Percentiles rank a stretch among this genome's conserved stretches.
phyloP scores from a whole-genome alignment of 768 basidiomycete genomes.

The Russula emetica region DNA sequence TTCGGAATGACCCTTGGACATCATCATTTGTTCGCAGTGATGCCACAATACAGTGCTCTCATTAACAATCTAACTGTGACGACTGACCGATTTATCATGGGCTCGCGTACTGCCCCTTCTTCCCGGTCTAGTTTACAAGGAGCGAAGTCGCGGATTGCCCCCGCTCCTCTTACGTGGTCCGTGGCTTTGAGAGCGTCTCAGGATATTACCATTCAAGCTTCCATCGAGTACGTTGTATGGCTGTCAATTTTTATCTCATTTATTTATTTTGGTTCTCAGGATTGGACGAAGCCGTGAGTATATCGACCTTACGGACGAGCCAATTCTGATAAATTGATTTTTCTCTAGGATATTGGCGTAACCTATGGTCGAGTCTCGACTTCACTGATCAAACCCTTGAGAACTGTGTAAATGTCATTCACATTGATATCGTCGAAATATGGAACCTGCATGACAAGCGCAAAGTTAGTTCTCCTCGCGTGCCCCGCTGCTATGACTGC shows the following conservation, averaged over 20 bases:
- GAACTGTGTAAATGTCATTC: slow-evolving; percentile 45
- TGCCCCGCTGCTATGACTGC: background rate
- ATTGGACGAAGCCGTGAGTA: slow-evolving; percentile 5
- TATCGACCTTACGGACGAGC: background rate
- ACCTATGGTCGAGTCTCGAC: background rate
- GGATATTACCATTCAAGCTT: slow-evolving; percentile 1
- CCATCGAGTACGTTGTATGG: slow-evolving; percentile 4
- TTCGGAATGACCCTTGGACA: background rate
- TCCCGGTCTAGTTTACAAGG: background rate
- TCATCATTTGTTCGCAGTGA: background rate
- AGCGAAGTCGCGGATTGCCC: background rate
- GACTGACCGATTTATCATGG: background rate
- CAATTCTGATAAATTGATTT: background rate
- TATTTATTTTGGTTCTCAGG: background rate
- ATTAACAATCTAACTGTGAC: background rate
- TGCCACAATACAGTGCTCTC: background rate
- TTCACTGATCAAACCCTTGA: slow-evolving; percentile 52
- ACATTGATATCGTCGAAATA: background rate
- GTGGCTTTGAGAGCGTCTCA: slow-evolving; percentile 1
- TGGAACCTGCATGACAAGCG: background rate
- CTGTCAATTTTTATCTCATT: background rate
- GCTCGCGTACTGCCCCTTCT: background rate
- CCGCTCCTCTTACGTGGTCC: background rate
- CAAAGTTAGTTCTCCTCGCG: background rate
- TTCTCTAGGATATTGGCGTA: slow-evolving; percentile 7